Conservation (phyloP, 805 yeast species). For the Pichia nanzhaoensis region DNA sequence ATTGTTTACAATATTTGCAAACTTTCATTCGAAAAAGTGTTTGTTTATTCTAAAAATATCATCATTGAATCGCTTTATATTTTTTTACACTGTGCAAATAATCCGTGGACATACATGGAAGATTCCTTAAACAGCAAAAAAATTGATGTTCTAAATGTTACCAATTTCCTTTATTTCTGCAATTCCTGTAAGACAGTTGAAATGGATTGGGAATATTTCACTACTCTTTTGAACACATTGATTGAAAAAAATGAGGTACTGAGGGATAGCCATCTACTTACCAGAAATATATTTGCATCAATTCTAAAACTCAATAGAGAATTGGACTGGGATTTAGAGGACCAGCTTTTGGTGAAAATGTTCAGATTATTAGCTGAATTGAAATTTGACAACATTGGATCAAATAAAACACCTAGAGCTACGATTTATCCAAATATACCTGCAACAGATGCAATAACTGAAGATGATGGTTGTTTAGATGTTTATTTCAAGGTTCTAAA, state of each 20-base stretch:
- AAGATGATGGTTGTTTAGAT: constrained; percentile 27
- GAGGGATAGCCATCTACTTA: constrained; percentile 1
- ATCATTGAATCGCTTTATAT: constrained; percentile 21
- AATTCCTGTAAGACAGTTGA: constrained; percentile 20
- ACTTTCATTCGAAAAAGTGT: constrained; percentile 16
- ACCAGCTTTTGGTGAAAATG: constrained; percentile 24
- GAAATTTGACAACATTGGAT: constrained; percentile 26
- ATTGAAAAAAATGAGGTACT: neutral
- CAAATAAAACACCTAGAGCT: constrained; percentile 4
- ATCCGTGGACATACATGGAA: constrained; percentile 26
- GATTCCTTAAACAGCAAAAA: constrained; percentile 8
- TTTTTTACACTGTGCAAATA: constrained; percentile 16
- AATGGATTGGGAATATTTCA: constrained; percentile 29
- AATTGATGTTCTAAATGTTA: constrained; percentile 16
- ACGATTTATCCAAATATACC: constrained; percentile 15
- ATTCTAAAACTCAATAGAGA: constrained; percentile 21
- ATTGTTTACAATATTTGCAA: constrained; percentile 17
- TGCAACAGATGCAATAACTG: constrained; percentile 7
- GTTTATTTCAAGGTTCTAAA: constrained; percentile 27
- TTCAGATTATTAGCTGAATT: constrained; percentile 23
- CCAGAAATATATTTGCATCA: constrained; percentile 17
- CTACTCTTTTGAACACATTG: constrained; percentile 4
- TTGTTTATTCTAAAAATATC: constrained; percentile 8
- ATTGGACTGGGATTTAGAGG: constrained; percentile 27
- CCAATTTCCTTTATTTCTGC: constrained; percentile 22